Evolutionary conservation across 2,329 filamentous ascomycete species (phyloP), one percentile per base, ranked within the genome.

Genomic region (Alternaria hordeiaustralica): DNA sequence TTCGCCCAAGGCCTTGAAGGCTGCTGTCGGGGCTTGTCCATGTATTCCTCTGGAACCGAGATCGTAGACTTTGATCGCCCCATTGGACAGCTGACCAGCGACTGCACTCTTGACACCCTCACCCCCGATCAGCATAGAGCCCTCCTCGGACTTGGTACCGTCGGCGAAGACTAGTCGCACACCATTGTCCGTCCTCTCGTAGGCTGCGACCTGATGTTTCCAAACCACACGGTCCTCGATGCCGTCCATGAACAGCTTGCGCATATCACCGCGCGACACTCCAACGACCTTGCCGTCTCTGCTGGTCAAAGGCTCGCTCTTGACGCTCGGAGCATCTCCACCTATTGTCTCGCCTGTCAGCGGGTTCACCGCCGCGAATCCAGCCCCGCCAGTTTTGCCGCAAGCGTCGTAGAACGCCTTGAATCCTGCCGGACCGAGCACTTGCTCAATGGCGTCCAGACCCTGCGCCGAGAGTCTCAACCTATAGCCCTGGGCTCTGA

Each of bases 11-110:
- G 76, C 83, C 63, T 85, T 87, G 81, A 90, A 91, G 0, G 88
- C 88, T 0, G 85, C 83, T 0, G 84, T 87, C 0, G 88, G 87
- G 8, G 89, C 87, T 72, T 90, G 87, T 0, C 89, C 89, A 67
- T 91, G 89, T 23, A 91, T 90, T 2, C 88, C 88, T 51, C 88
- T 78, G 0, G 88, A 86, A 4, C 88, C 88, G 0, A 87, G 87
- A 68, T 91, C 89, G 71, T 86, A 90, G 5, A 88, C 85, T 74
- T 89, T 90, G 49, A 90, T 74, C 53, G 79, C 84, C 2, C 87
- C 88, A 5, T 80, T 79, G 0, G 86, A 88, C 5, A 90, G 78
- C 76, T 91, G 88, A 68, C 83, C 85, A 0, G 88, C 87, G 12
- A 90, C 82, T 55, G 82, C 82, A 9, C 88, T 90, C 70, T 87